A percentile compares a stretch with the other conserved stretches of the same genome.
These are phyloP conservation scores for Boletus rubescentipes DNA, from an alignment of 768 basidiomycete genomes.

Conservation along the genomic window DNA sequence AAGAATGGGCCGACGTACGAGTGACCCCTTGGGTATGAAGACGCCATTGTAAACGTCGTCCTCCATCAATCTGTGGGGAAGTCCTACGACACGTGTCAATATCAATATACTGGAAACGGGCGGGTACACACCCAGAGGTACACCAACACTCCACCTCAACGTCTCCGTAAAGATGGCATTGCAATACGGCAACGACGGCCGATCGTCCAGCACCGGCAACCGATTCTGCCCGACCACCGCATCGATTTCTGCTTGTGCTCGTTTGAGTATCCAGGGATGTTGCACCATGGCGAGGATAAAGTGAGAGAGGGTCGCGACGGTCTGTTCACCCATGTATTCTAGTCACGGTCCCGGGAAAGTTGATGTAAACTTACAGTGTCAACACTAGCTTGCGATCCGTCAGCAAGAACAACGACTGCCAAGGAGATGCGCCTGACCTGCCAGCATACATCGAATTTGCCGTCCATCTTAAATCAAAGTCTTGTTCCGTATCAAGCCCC, in stretches of 20 bases:
- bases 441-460: slow-evolving; percentile 80
- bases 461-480: slow-evolving; percentile 75
- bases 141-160: slow-evolving; percentile 55
- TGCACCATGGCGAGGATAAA: slow-evolving; percentile 69
- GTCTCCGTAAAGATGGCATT: slow-evolving; percentile 57
- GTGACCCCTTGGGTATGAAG: slow-evolving; percentile 61
- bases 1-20: slow-evolving; percentile 36
- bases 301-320: slow-evolving; percentile 48
- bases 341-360: not conserved
- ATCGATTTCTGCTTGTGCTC: slow-evolving; percentile 69
- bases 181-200: slow-evolving; percentile 54
- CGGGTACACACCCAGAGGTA: slow-evolving; percentile 61
- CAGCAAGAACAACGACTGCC: not conserved
- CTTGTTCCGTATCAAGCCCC: slow-evolving; percentile 35
- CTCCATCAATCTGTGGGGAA: slow-evolving; percentile 65
- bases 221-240: slow-evolving; percentile 41
- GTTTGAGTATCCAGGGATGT: slow-evolving; percentile 54
- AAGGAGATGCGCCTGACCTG: slow-evolving; percentile 16
- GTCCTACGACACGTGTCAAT: slow-evolving; percentile 35
- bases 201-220: slow-evolving; percentile 60
- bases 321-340: slow-evolving; percentile 35
- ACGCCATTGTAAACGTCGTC: slow-evolving; percentile 62
- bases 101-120: not conserved
- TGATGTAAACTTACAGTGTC: slow-evolving; percentile 49
- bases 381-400: slow-evolving; percentile 41